These are phyloP conservation scores for Schrenkiella parvula DNA, from an alignment of 345 rosid species.

Conservation along the genomic window DNA sequence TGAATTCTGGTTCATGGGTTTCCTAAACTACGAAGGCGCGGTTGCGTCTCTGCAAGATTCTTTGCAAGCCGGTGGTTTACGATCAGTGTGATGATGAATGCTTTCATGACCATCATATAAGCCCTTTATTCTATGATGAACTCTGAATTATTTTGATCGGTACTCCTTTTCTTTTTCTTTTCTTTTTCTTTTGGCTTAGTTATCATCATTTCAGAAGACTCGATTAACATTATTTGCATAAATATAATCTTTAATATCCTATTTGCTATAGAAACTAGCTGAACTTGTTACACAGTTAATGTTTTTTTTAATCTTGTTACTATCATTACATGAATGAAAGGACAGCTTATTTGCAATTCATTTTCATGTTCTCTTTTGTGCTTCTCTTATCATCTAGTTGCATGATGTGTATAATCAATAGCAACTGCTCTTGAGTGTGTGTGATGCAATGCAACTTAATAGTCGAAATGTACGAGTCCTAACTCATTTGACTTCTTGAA, in stretches of 20 bases:
- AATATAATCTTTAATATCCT: background rate
- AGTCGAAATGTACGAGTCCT: background rate
- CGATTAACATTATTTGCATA: background rate
- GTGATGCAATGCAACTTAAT: background rate
- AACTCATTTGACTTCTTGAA: background rate
- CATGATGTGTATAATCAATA: background rate
- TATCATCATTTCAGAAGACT: background rate
- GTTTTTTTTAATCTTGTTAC: too few relatives aligned
- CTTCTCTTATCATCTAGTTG: background rate
- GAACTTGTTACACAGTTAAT: background rate
- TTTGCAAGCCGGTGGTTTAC: conserved; percentile 7
- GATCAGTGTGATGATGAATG: background rate
- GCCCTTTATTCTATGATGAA: background rate
- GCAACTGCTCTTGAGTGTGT: background rate
- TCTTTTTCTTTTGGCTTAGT: background rate
- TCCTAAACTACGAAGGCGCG: conserved; percentile 52
- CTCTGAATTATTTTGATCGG: background rate
- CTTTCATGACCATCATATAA: background rate
- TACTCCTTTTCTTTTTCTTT: background rate
- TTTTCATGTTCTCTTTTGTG: background rate
- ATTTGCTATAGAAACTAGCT: conserved; percentile 1
- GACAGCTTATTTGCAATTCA: background rate
- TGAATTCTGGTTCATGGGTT: conserved; percentile 77
- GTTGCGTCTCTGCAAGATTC: conserved; percentile 17
- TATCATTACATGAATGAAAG: background rate